Evolutionary conservation across 495 filamentous ascomycete species (phyloP), one percentile per base, ranked within the genome.

Genomic region (Clavariopsis aquatica): DNA sequence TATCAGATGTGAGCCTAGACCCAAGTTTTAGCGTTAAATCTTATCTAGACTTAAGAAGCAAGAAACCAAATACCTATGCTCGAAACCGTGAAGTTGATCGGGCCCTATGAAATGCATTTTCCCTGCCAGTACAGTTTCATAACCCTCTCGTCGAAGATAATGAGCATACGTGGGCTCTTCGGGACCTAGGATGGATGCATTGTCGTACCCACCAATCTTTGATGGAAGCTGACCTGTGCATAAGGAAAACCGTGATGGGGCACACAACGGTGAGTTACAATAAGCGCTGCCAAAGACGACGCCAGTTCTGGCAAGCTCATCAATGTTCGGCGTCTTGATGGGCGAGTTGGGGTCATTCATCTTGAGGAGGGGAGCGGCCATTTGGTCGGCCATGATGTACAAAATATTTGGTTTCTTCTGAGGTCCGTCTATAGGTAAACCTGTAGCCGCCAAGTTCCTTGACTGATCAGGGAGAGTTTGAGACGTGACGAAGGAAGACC

Each of bases 41-140:
- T 17, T 43, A 15, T 43, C 38, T 7, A n/a, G 6, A n/a, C 38
- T n/a, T 2, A 15, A 36, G 10, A 58, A 28, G 8, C 23, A n/a
- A 19, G 17, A n/a, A n/a, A n/a, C n/a, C 8, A 12, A 28, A 10
- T 51, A 63, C 57, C 91, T 83, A 69, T 88, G 85, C 78, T 96
- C 91, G 70, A 91, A 96, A 31, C 91, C 91, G 75, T 96, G 91
- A 55, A 95, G 80, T 77, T 96, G 91, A 70, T 96, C 91, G 1
- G 81, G 80, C 49, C 91, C 91, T 60, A 92, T 89, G 75, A 96
- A 96, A 74, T 96, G 91, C 91, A 96, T 96, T 81, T 96, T 96
- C 57, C 91, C 91, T 0, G 91, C 90, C 65, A 96, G 77, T 4
- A 86, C 87, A n/a, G 91, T 94, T 76, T 95, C 87, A 71, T 96